Evolutionary conservation across 2,329 filamentous ascomycete genomes (phyloP).

Genomic region (Scorias spongiosa): DNA sequence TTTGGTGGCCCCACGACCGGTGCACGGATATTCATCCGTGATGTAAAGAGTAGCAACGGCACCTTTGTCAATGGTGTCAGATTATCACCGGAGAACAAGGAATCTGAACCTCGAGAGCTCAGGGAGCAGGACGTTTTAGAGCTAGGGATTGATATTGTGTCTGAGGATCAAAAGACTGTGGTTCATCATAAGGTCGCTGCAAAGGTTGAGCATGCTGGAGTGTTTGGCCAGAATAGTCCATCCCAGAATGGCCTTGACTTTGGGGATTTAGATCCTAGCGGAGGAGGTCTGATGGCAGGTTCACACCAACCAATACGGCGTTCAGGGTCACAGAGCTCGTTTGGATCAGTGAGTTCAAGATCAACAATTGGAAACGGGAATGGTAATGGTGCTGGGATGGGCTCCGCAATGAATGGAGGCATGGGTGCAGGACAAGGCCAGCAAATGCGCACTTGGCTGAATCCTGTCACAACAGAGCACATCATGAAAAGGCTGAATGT

Average conservation of each 20-base stretch:
- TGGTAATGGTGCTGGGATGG: constrained; percentile 42
- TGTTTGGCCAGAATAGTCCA: constrained; percentile 41
- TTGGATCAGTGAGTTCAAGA: constrained; percentile 41
- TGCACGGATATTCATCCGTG: constrained; percentile 87
- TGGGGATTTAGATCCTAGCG: constrained; percentile 69
- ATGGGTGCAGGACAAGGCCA: constrained; percentile 52
- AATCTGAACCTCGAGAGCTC: constrained; percentile 89
- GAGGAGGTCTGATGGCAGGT: constrained; percentile 50
- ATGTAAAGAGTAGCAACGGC: constrained; percentile 96
- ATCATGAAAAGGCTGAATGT: constrained; percentile 79
- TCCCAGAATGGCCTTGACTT: constrained; percentile 75
- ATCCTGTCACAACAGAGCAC: constrained; percentile 82
- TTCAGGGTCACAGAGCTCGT: constrained; percentile 25
- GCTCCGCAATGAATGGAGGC: constrained; percentile 33
- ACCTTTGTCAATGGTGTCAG: constrained; percentile 93
- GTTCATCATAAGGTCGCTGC: constrained; percentile 97
- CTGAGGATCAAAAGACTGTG: constrained; percentile 95
- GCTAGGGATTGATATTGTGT: constrained; percentile 94
- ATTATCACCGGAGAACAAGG: constrained; percentile 82
- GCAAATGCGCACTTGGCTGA: constrained; percentile 68
- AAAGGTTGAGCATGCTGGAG: constrained; percentile 88
- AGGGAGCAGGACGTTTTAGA: constrained; percentile 85
- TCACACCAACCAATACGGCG: constrained; percentile 33
- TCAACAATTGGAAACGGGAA: constrained; percentile 10
- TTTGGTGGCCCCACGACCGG: constrained; percentile 13